phyloP scores from a whole-genome alignment of 1,284 basidiomycete species.

The Spongispora temasekensis region DNA sequence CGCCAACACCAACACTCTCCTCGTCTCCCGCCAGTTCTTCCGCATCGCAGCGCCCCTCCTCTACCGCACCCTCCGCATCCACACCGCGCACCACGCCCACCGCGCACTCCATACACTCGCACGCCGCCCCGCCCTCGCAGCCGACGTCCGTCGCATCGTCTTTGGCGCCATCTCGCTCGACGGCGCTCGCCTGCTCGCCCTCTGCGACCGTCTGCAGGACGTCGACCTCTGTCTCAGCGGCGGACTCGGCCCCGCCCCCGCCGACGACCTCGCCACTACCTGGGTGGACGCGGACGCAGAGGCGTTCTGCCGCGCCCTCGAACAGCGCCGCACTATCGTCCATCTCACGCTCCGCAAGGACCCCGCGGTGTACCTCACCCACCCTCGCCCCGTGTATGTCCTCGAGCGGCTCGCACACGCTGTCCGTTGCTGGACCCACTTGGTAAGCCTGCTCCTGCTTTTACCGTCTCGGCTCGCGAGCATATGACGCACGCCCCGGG shows the following conservation, averaged over 20 bases:
- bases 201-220: conserved; percentile 36
- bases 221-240: conserved; percentile 50
- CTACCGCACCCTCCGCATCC: conserved; percentile 49
- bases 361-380: conserved; percentile 50
- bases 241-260: background rate
- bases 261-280: background rate
- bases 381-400: conserved; percentile 44
- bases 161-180: conserved; percentile 35
- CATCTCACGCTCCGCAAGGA: conserved; percentile 54
- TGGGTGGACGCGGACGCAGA: conserved; percentile 32
- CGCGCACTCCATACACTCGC: conserved; percentile 42
- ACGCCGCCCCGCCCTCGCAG: conserved; percentile 38
- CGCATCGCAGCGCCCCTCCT: conserved; percentile 55
- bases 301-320: conserved; percentile 45
- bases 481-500: background rate
- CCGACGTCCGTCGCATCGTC: conserved; percentile 41
- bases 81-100: conserved; percentile 38
- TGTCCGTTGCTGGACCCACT: conserved; percentile 42
- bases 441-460: conserved; percentile 41
- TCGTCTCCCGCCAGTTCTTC: conserved; percentile 49
- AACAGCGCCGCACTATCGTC: conserved; percentile 33
- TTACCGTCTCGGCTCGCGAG: too few relatives aligned
- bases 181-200: conserved; percentile 30
- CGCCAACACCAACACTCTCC: conserved; percentile 28
- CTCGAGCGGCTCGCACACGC: conserved; percentile 47